phyloP scores from a whole-genome alignment of 1,284 basidiomycete species.

The Cryptococcus sp. region DNA sequence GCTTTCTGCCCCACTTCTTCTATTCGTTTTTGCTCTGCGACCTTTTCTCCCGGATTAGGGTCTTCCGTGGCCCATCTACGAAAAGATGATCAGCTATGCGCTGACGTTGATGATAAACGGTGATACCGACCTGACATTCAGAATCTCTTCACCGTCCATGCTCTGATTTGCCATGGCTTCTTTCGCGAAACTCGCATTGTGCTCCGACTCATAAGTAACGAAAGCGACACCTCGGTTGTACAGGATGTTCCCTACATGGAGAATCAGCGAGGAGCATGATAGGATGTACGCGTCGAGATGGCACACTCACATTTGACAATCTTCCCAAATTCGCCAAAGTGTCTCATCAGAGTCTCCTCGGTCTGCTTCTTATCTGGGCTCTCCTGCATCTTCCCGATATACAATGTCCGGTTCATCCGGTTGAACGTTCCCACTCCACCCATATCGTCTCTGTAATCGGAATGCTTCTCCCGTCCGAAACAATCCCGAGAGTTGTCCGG shows the following conservation, averaged over 20 bases:
- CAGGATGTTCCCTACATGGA: slow-evolving; percentile 73
- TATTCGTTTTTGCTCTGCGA: slow-evolving; percentile 76
- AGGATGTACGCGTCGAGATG: not conserved
- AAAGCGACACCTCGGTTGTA: slow-evolving; percentile 95
- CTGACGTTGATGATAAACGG: too few species aligned
- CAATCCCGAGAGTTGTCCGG: slow-evolving; percentile 94
- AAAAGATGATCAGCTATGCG: not conserved
- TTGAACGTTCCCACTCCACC: slow-evolving; percentile 97
- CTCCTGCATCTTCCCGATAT: slow-evolving; percentile 92
- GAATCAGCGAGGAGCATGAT: slow-evolving; percentile 5
- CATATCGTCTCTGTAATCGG: slow-evolving; percentile 99
- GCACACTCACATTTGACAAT: slow-evolving; percentile 78
- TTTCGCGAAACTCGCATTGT: slow-evolving; percentile 92
- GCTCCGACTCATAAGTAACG: slow-evolving; percentile 87
- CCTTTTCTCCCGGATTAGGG: slow-evolving; percentile 85
- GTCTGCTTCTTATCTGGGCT: slow-evolving; percentile 83
- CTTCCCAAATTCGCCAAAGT: slow-evolving; percentile 97
- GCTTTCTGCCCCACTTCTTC: slow-evolving; percentile 80
- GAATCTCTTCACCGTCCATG: slow-evolving; percentile 93
- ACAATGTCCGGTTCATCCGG: slow-evolving; percentile 89
- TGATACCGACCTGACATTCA: slow-evolving; percentile 75
- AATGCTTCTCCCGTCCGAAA: slow-evolving; percentile 95
- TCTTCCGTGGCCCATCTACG: slow-evolving; percentile 87
- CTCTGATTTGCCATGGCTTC: slow-evolving; percentile 99
- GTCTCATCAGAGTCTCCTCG: slow-evolving; percentile 81